Conservation (phyloP, 495 filamentous ascomycete genomes). For the Hypoxylon crocopeplum region DNA sequence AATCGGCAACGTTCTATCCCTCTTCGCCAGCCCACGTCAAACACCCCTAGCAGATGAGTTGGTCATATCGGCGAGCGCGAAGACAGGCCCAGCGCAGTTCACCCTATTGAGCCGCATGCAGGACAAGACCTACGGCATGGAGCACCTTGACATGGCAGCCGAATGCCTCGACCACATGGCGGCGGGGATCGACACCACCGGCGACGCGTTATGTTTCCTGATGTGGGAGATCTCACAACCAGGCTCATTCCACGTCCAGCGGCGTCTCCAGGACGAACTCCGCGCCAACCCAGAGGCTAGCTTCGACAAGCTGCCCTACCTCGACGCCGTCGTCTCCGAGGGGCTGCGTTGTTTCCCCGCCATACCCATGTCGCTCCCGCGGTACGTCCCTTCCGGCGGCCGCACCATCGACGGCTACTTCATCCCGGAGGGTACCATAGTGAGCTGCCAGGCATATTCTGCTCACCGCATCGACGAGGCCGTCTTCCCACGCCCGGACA, state of each 20-base stretch:
- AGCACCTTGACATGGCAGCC: constrained; percentile 52
- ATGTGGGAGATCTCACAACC: constrained; percentile 71
- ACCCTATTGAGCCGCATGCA: constrained; percentile 55
- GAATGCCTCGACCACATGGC: constrained; percentile 61
- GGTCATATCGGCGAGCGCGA: constrained; percentile 47
- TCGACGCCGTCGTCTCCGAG: constrained; percentile 69
- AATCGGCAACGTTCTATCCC: constrained; percentile 45
- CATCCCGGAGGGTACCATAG: constrained; percentile 56
- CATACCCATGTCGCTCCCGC: constrained; percentile 71
- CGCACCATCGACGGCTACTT: constrained; percentile 55
- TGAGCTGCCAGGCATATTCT: constrained; percentile 63
- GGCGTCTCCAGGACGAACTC: constrained; percentile 57
- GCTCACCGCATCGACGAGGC: constrained; percentile 57
- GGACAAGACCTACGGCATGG: constrained; percentile 38
- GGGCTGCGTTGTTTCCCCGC: constrained; percentile 64
- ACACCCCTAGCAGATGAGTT: constrained; percentile 54
- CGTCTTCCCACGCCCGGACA: constrained; percentile 62
- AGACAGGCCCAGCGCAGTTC: constrained; percentile 47
- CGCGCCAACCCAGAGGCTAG: constrained; percentile 34
- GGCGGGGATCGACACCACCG: constrained; percentile 72
- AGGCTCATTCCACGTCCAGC: constrained; percentile 52
- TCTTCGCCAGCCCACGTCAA: constrained; percentile 52
- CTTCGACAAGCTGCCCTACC: constrained; percentile 62
- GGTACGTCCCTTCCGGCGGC: constrained; percentile 63
- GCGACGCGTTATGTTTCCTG: constrained; percentile 68